These are phyloP conservation scores for Saraca asoca DNA, from an alignment of 331 rosid genomes.

Conservation along the genomic window DNA sequence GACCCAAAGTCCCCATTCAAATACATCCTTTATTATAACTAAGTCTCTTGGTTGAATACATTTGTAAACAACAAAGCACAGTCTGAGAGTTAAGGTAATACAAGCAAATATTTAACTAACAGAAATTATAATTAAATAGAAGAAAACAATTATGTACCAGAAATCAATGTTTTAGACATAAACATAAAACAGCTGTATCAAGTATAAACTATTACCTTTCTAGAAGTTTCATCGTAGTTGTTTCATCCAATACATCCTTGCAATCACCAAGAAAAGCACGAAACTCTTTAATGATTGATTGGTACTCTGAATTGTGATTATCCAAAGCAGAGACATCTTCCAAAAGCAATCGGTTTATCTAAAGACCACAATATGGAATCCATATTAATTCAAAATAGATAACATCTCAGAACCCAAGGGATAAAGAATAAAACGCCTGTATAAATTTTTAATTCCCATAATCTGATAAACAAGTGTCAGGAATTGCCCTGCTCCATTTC, in stretches of 20 bases:
- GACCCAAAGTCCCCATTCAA: conserved; percentile 3
- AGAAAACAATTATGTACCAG: conserved; percentile 26
- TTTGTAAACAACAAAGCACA: conserved; percentile 24
- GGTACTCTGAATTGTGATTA: conserved; percentile 70
- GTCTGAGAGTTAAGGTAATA: not conserved
- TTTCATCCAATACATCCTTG: conserved; percentile 92
- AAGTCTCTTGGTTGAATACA: not conserved
- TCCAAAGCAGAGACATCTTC: conserved; percentile 85
- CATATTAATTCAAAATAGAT: conserved; percentile 27
- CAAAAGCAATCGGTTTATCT: conserved; percentile 91
- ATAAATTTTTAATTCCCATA: conserved; percentile 21
- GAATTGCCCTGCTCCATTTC: conserved; percentile 5
- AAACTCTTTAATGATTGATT: conserved; percentile 75
- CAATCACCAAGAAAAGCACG: conserved; percentile 94
- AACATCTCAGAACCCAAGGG: conserved; percentile 18
- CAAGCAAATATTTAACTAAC: not conserved
- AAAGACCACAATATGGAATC: conserved; percentile 34
- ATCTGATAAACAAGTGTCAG: not conserved
- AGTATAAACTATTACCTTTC: conserved; percentile 62
- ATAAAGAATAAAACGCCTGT: conserved; percentile 25
- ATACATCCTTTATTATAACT: conserved; percentile 16
- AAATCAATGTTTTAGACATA: conserved; percentile 11
- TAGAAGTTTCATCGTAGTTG: conserved; percentile 90
- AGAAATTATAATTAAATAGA: conserved; percentile 9
- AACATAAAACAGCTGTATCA: conserved; percentile 33